These are phyloP conservation scores for Furcasterigmium furcatum DNA, from an alignment of 2,329 filamentous ascomycete genomes.

Conservation along the genomic window DNA sequence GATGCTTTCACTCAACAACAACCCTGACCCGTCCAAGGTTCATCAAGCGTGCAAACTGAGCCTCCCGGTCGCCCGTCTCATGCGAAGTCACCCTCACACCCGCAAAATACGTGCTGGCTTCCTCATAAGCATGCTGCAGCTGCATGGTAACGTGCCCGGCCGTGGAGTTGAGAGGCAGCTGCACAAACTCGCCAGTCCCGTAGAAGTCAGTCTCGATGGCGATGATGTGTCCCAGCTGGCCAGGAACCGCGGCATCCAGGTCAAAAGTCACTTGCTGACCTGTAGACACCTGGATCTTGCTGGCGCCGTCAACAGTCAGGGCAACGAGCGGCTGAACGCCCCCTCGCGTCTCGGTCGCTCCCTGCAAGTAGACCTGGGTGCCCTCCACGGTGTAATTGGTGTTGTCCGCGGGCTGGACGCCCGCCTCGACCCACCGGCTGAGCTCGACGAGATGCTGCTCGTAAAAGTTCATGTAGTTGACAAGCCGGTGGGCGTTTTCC, in stretches of 20 bases:
- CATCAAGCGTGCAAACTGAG: background rate
- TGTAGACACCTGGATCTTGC: background rate
- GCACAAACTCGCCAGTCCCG: background rate
- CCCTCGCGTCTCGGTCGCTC: slow-evolving; percentile 3
- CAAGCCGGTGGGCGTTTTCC: background rate
- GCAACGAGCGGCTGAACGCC: slow-evolving; percentile 15
- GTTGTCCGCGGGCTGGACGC: slow-evolving; percentile 1
- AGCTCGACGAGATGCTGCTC: slow-evolving; percentile 15
- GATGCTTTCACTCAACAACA: no score
- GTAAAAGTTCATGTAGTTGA: slow-evolving; percentile 9
- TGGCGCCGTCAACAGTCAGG: background rate
- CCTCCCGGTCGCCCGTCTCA: background rate
- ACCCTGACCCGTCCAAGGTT: background rate
- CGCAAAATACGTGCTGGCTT: background rate
- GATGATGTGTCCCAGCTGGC: slow-evolving; percentile 7
- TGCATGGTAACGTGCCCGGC: background rate
- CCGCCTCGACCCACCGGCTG: slow-evolving; percentile 13
- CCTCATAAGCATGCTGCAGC: background rate
- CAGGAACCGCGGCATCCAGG: slow-evolving; percentile 2
- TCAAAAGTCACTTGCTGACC: slow-evolving; percentile 7
- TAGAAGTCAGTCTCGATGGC: slow-evolving; percentile 13
- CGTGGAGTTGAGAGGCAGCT: background rate
- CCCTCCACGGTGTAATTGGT: slow-evolving; percentile 9
- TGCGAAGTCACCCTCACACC: background rate
- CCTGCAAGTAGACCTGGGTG: background rate